Base-by-base conservation (phyloP, 2,329 filamentous ascomycete genomes). In the Arthrobotrys musiformis region DNA sequence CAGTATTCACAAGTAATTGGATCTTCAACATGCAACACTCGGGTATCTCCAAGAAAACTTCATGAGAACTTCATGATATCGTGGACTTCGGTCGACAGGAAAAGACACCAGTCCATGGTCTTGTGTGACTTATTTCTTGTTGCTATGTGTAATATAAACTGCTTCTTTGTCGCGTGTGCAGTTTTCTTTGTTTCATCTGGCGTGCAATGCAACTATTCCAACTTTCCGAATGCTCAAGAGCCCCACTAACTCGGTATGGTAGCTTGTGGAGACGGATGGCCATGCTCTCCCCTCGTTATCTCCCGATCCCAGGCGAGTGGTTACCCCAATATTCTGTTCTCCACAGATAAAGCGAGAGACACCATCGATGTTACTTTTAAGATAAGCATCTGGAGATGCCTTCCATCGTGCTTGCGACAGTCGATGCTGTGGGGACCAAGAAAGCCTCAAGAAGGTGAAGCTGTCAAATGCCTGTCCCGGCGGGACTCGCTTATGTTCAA, bases 331-430 rank as follows among this genome's bases (percentile, higher is more conserved):
- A 50, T 46, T 42, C 19, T 24, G 13, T 37, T 75, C 70, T 56
- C 72, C 72, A 69, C 63, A 50, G 63, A 76, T 70, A 76, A 70
- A 76, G 62, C 68, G 72, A 58, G 56, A 67, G 62, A 69, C 42
- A 61, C 58, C 64, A 67, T 40, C 72, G 44, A 69, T 44, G 70
- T 75, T 75, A 68, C 70, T 68, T 68, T 75, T 50, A 50, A 69
- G 64, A 69, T 70, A 69, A 75, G 64, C 35, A 7, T 37, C 44
- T 64, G 2, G 46, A 60, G 64, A 69, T 48, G 48, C 24, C 26
- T 50, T 60, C 70, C 63, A 52, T 52, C 48, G 40, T 64, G 22
- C 40, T 42, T 8, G 37, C 63, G 37, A 62, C 22, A 30, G 54
- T 56, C 28, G 9, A 13, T 24, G 7, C 19, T 40, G 64, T 40